Conservation (phyloP, 352 stramenopile species). For the Plasmopara muralis region DNA sequence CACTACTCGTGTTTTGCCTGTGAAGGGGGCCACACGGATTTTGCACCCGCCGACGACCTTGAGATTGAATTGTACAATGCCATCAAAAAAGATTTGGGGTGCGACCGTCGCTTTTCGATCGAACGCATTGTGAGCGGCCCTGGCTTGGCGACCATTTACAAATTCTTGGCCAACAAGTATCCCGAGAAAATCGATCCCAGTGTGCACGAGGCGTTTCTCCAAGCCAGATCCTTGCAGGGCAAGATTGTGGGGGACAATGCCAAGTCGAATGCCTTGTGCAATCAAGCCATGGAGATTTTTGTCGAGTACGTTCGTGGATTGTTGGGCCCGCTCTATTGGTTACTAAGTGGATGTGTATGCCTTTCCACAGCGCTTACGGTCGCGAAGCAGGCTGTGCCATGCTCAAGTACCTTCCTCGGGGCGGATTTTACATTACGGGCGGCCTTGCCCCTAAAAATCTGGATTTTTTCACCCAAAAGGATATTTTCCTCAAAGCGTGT, state of each 20-base stretch:
- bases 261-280: slow-evolving; percentile 73
- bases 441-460: slow-evolving; percentile 97
- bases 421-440: slow-evolving; percentile 96
- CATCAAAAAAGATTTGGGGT: slow-evolving; percentile 81
- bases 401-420: slow-evolving; percentile 94
- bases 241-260: slow-evolving; percentile 87
- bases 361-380: slow-evolving; percentile 80
- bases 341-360: neutral
- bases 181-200: slow-evolving; percentile 74
- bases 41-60: slow-evolving; percentile 83
- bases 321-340: neutral
- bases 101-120: slow-evolving; percentile 87
- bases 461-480: slow-evolving; percentile 84
- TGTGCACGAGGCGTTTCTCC: slow-evolving; percentile 66
- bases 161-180: slow-evolving; percentile 92
- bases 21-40: slow-evolving; percentile 95
- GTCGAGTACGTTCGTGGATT: slow-evolving; percentile 59
- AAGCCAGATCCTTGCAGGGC: slow-evolving; percentile 59
- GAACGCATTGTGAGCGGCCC: slow-evolving; percentile 94
- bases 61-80: slow-evolving; percentile 85
- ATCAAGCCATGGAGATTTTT: slow-evolving; percentile 92
- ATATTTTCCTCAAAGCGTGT: slow-evolving; percentile 75
- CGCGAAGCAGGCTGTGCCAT: slow-evolving; percentile 90
- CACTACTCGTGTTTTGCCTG: slow-evolving; percentile 90
- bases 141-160: slow-evolving; percentile 94